Percentiles rank a stretch among this genome's conserved stretches.
phyloP scores from a whole-genome alignment of 1,284 basidiomycete genomes.

The Heimioporus punctisporus region DNA sequence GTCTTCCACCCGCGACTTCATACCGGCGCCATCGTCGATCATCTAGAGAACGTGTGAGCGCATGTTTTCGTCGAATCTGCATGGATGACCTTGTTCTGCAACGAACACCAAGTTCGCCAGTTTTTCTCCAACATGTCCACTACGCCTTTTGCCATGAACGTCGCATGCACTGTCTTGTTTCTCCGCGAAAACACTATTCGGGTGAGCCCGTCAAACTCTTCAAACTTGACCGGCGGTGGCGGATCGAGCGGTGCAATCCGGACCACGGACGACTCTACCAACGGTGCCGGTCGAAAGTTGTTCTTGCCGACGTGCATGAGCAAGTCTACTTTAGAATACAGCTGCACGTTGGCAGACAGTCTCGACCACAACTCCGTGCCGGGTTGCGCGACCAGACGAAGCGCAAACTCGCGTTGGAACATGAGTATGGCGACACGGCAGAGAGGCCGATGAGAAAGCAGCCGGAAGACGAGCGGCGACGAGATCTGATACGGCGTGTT shows the following conservation, averaged over 20 bases:
- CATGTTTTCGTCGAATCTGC: not conserved
- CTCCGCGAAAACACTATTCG: constrained; percentile 89
- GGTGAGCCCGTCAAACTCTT: constrained; percentile 97
- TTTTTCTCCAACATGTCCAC: constrained; percentile 95
- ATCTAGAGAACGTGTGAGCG: constrained; percentile 48
- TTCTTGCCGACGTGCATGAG: constrained; percentile 97
- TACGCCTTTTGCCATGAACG: constrained; percentile 93
- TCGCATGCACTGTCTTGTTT: constrained; percentile 92
- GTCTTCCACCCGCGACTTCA: constrained; percentile 76
- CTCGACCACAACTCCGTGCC: constrained; percentile 93
- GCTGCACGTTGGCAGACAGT: constrained; percentile 95
- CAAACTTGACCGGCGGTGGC: constrained; percentile 94
- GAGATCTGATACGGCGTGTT: constrained; percentile 99
- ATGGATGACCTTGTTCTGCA: constrained; percentile 67
- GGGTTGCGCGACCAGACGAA: constrained; percentile 90
- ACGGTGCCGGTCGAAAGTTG: constrained; percentile 96
- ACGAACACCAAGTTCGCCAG: constrained; percentile 93
- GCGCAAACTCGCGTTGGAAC: constrained; percentile 99
- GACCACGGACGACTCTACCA: constrained; percentile 94
- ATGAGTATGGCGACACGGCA: constrained; percentile 97
- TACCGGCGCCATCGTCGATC: constrained; percentile 70
- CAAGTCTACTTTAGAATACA: constrained; percentile 95
- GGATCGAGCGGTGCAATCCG: constrained; percentile 93
- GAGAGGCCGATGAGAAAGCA: constrained; percentile 95
- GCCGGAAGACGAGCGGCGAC: constrained; percentile 95